These are phyloP conservation scores for Moesziomyces parantarcticus DNA, from an alignment of 1,284 basidiomycete species.

Conservation along the genomic window DNA sequence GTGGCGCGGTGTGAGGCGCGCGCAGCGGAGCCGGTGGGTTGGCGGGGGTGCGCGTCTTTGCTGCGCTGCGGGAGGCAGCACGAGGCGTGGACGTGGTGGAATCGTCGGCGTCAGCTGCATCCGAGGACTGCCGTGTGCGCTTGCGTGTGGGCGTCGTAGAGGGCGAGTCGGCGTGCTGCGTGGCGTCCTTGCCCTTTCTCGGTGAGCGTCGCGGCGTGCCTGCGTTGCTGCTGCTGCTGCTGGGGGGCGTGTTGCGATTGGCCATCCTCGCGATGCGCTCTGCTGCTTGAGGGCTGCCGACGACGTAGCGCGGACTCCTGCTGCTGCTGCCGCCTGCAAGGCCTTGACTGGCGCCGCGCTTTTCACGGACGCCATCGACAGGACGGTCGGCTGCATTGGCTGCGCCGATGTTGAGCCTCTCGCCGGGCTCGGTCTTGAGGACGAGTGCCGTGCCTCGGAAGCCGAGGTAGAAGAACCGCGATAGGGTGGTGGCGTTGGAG, in stretches of 20 bases:
- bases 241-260: conserved; percentile 3
- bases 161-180: conserved; percentile 4
- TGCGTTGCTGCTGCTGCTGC: background rate
- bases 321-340: conserved; percentile 37
- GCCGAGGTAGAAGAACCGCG: conserved; percentile 63
- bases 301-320: conserved; percentile 21
- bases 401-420: conserved; percentile 57
- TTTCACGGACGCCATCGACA: conserved; percentile 53
- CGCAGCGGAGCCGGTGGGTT: conserved; percentile 5
- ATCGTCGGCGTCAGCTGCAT: conserved; percentile 8
- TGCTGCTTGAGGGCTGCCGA: conserved; percentile 27
- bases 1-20: conserved; percentile 31
- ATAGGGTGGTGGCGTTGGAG: conserved; percentile 53
- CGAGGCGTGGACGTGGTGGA: conserved; percentile 15
- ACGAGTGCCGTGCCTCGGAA: conserved; percentile 61
- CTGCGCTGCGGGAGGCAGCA: conserved; percentile 14
- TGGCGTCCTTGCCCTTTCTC: conserved; percentile 5
- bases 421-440: conserved; percentile 44
- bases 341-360: conserved; percentile 44
- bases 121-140: conserved; percentile 18
- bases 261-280: conserved; percentile 30
- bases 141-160: conserved; percentile 28
- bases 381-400: conserved; percentile 57
- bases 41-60: conserved; percentile 19
- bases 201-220: conserved; percentile 28